Conservation (phyloP, 768 basidiomycete genomes). For the Leccinum longicurvipes region DNA sequence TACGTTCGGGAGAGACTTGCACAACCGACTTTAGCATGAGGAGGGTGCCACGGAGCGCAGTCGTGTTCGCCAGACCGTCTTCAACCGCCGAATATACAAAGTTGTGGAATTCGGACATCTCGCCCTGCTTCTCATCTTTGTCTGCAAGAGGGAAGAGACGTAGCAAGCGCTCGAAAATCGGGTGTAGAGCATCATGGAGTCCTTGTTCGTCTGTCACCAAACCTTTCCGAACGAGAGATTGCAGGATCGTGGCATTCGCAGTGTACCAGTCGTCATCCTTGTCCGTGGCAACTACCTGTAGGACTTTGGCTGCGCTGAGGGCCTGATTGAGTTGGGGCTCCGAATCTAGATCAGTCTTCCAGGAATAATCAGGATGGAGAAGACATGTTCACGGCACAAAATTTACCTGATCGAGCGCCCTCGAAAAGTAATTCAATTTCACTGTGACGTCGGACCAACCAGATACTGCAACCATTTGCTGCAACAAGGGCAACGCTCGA, state of each 20-base stretch:
- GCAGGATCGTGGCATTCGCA: conserved; percentile 66
- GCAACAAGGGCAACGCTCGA: conserved; percentile 63
- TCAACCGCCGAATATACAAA: conserved; percentile 72
- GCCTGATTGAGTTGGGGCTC: conserved; percentile 68
- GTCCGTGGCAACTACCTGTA: conserved; percentile 80
- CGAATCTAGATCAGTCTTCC: conserved; percentile 65
- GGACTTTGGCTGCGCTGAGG: conserved; percentile 79
- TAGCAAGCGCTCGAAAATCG: conserved; percentile 79
- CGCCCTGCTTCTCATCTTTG: conserved; percentile 68
- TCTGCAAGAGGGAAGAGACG: conserved; percentile 75
- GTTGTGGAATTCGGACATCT: conserved; percentile 71
- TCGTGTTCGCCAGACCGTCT: conserved; percentile 75
- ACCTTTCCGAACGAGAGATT: conserved; percentile 85
- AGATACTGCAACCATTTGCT: conserved; percentile 72
- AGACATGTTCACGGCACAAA: not conserved
- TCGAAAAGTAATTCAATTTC: conserved; percentile 85
- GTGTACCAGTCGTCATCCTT: conserved; percentile 83
- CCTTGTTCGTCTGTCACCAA: conserved; percentile 73
- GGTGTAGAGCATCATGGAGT: conserved; percentile 78
- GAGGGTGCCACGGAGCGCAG: conserved; percentile 72
- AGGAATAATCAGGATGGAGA: conserved; percentile 2
- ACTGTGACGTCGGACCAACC: conserved; percentile 93
- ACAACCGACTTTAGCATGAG: conserved; percentile 87
- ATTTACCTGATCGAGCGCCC: conserved; percentile 73
- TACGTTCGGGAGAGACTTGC: conserved; percentile 72